These are phyloP conservation scores for Leccinum huronense DNA, from an alignment of 1,284 basidiomycete species.

Conservation along the genomic window DNA sequence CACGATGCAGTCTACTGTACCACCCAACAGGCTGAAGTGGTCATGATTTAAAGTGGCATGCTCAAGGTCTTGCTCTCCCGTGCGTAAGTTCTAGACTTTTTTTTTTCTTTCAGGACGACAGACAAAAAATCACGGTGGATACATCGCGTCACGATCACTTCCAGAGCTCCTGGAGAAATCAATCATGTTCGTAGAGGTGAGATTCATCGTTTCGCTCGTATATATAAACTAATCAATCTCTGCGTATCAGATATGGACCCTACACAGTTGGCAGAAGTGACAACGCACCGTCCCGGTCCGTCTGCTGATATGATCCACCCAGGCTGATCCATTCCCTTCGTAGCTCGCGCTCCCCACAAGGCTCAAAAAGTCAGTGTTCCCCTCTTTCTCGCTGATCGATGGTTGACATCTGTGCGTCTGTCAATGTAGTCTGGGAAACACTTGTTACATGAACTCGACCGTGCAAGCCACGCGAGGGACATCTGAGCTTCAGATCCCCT, in stretches of 20 bases:
- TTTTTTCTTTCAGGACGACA: conserved; percentile 63
- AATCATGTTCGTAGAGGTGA: conserved; percentile 77
- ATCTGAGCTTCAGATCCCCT: conserved; percentile 78
- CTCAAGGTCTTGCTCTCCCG: conserved; percentile 60
- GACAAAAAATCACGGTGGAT: conserved; percentile 75
- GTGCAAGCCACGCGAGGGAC: conserved; percentile 90
- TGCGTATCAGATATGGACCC: conserved; percentile 77
- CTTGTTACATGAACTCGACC: conserved; percentile 96
- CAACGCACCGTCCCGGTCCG: conserved; percentile 37
- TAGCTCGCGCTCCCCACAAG: conserved; percentile 69
- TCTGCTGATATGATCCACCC: not conserved
- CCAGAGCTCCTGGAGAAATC: conserved; percentile 83
- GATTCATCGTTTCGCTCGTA: conserved; percentile 10
- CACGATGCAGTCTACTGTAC: conserved; percentile 81
- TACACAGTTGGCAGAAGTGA: conserved; percentile 73
- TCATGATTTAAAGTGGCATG: conserved; percentile 94
- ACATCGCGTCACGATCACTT: conserved; percentile 34
- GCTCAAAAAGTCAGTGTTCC: conserved; percentile 52
- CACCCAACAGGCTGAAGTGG: conserved; percentile 87
- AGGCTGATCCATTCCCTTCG: conserved; percentile 2
- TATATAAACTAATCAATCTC: conserved; percentile 6
- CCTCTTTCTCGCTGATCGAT: not conserved
- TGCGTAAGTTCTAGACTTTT: conserved; percentile 7
- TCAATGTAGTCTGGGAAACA: conserved; percentile 69
- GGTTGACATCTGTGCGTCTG: conserved; percentile 15